Percentiles rank a stretch among this genome's conserved stretches.
phyloP scores from a whole-genome alignment of 1,284 basidiomycete species.

The Cutaneotrichosporon sp. region DNA sequence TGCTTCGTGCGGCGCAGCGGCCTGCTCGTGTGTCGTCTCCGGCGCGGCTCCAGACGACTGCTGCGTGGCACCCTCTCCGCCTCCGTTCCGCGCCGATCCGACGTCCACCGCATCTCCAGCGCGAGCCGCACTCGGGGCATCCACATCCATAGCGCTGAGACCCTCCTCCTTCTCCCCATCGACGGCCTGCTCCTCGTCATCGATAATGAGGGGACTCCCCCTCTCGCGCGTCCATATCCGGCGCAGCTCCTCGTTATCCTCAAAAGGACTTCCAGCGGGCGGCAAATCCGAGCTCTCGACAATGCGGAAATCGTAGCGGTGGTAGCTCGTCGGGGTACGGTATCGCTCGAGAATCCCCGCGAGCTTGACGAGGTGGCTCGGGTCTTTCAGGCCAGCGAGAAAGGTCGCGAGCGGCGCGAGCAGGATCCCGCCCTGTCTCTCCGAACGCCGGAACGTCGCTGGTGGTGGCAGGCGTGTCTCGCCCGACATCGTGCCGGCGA shows the following conservation, averaged over 20 bases:
- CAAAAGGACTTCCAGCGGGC: constrained; percentile 1
- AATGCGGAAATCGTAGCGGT: constrained; percentile 32
- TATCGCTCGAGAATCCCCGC: constrained; percentile 32
- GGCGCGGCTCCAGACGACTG: too few species aligned
- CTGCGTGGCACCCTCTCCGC: too few species aligned
- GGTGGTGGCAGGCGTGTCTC: constrained; percentile 2
- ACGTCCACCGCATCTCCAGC: not conserved
- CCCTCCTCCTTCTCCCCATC: not conserved
- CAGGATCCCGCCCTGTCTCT: constrained; percentile 29
- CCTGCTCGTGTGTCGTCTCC: too few species aligned
- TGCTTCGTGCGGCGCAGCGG: too few species aligned
- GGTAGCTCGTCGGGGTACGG: constrained; percentile 34
- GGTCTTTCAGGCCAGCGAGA: constrained; percentile 19
- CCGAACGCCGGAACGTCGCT: constrained; percentile 6
- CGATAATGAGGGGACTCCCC: constrained; percentile 9
- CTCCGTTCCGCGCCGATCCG: too few species aligned
- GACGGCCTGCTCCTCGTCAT: not conserved
- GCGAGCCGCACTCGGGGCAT: too few species aligned
- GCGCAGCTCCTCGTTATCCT: not conserved
- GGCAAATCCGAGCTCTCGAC: constrained; percentile 32
- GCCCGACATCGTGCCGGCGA: not conserved
- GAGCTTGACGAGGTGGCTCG: constrained; percentile 32
- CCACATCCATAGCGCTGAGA: not conserved
- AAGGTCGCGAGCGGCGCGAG: constrained; percentile 35
- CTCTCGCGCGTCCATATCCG: constrained; percentile 5